A percentile compares a stretch with the other conserved stretches of the same genome.
Conservation (phyloP, 768 basidiomycete species). For the Flagelloscypha sp. region DNA sequence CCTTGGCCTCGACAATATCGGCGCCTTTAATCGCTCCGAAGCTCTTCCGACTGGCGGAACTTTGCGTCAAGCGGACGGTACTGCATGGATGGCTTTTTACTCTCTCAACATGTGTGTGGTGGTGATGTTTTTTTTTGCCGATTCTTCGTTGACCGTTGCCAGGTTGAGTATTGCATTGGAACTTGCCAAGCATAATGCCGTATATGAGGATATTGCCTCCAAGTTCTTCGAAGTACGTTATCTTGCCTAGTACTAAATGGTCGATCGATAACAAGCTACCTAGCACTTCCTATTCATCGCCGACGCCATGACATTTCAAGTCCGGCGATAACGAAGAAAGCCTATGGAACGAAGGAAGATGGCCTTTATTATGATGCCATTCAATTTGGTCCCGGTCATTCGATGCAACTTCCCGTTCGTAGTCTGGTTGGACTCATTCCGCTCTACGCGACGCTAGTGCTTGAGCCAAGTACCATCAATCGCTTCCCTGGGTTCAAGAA, state of each 20-base stretch:
- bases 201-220: slow-evolving; percentile 98
- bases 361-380: slow-evolving; percentile 99
- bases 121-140: not conserved
- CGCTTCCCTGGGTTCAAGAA: slow-evolving; percentile 98
- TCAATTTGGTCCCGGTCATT: slow-evolving; percentile 70
- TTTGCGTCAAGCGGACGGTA: slow-evolving; percentile 95
- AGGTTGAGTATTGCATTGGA: slow-evolving; percentile 97
- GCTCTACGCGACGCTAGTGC: slow-evolving; percentile 86
- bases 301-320: slow-evolving; percentile 94
- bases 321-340: slow-evolving; percentile 70
- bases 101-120: slow-evolving; percentile 80
- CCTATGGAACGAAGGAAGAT: slow-evolving; percentile 93
- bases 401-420: slow-evolving; percentile 88
- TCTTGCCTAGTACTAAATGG: not conserved
- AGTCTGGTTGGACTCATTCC: slow-evolving; percentile 98
- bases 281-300: slow-evolving; percentile 98
- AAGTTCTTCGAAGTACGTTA: slow-evolving; percentile 81
- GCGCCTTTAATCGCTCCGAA: slow-evolving; percentile 96
- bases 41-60: slow-evolving; percentile 90
- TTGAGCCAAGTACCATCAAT: slow-evolving; percentile 84
- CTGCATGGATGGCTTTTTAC: slow-evolving; percentile 99
- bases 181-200: slow-evolving; percentile 92
- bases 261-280: slow-evolving; percentile 8
- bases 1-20: slow-evolving; percentile 96
- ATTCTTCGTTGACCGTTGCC: slow-evolving; percentile 5